Conservation (phyloP, 192 early-diverging fungal species). For the Entomortierella chlamydospora region DNA sequence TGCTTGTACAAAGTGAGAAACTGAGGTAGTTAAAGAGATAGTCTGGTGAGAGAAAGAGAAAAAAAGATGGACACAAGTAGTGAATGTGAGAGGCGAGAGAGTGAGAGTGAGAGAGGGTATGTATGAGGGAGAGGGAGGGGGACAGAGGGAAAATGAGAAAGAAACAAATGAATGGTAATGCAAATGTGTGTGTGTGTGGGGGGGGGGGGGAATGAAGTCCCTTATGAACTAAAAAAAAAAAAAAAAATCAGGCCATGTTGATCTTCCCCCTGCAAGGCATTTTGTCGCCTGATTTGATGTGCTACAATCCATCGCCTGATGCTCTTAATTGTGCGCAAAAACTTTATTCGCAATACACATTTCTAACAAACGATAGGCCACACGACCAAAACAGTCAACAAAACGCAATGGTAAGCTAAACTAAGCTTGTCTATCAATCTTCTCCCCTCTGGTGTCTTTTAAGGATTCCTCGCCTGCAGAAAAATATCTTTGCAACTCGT, state of each 20-base stretch:
- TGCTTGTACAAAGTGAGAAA: neutral
- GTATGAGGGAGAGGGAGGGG: neutral
- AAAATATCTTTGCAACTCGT: no score
- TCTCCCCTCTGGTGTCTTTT: no score
- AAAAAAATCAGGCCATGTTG: constrained; percentile 14
- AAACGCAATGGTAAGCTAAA: no score
- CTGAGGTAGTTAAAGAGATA: neutral
- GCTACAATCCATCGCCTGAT: neutral
- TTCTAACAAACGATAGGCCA: neutral
- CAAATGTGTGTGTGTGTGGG: neutral
- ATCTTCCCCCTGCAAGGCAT: neutral
- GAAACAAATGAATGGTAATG: neutral
- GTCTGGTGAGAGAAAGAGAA: neutral
- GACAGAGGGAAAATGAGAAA: constrained; percentile 2
- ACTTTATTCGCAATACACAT: neutral
- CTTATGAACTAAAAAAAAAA: neutral
- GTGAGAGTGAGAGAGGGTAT: neutral
- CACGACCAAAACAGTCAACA: no score
- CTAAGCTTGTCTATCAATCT: no score
- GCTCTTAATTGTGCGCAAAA: no score
- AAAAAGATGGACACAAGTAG: neutral
- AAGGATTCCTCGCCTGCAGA: no score
- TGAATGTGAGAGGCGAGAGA: neutral
- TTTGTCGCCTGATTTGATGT: no score
- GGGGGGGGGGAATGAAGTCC: no score